Evolutionary conservation across 768 basidiomycete genomes (phyloP).

Genomic region (Phylloporus arenicola): DNA sequence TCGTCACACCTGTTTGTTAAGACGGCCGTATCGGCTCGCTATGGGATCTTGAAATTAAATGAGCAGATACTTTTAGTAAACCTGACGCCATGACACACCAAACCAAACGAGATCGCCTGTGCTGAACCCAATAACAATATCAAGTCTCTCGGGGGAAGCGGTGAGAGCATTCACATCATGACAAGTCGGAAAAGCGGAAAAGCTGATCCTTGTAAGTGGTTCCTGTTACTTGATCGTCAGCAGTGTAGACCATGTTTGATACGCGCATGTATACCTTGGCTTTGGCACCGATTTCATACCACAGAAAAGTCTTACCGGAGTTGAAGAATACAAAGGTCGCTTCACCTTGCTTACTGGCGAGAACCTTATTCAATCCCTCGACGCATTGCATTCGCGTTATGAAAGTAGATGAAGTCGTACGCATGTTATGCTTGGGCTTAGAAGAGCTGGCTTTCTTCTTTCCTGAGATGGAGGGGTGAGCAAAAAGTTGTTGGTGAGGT

Average conservation of each 20-base stretch:
- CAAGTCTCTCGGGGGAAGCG: slow-evolving; percentile 70
- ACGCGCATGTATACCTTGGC: slow-evolving; percentile 53
- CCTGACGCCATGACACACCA: slow-evolving; percentile 43
- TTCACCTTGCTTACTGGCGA: slow-evolving; percentile 81
- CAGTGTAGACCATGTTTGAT: neutral
- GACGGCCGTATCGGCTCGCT: slow-evolving; percentile 72
- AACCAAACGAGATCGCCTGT: slow-evolving; percentile 98
- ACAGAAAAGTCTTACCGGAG: slow-evolving; percentile 73
- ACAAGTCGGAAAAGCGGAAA: slow-evolving; percentile 84
- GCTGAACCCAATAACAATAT: slow-evolving; percentile 86
- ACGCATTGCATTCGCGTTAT: slow-evolving; percentile 79
- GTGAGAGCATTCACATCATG: slow-evolving; percentile 83
- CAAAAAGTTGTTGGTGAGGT: slow-evolving; percentile 56
- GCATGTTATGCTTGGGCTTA: slow-evolving; percentile 86
- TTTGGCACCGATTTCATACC: slow-evolving; percentile 83
- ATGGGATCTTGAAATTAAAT: slow-evolving; percentile 60
- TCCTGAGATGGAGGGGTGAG: slow-evolving; percentile 37
- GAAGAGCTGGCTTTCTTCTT: slow-evolving; percentile 61
- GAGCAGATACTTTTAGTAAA: neutral
- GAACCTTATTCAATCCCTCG: slow-evolving; percentile 66
- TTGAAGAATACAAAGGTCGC: slow-evolving; percentile 86
- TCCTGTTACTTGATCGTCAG: slow-evolving; percentile 51
- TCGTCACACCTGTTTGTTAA: slow-evolving; percentile 71
- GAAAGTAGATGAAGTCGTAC: slow-evolving; percentile 89
- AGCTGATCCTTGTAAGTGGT: slow-evolving; percentile 77